A percentile compares a stretch with the other conserved stretches of the same genome.
phyloP scores from a whole-genome alignment of 1,139 yeast genomes.

The Debaryomyces udenii region DNA sequence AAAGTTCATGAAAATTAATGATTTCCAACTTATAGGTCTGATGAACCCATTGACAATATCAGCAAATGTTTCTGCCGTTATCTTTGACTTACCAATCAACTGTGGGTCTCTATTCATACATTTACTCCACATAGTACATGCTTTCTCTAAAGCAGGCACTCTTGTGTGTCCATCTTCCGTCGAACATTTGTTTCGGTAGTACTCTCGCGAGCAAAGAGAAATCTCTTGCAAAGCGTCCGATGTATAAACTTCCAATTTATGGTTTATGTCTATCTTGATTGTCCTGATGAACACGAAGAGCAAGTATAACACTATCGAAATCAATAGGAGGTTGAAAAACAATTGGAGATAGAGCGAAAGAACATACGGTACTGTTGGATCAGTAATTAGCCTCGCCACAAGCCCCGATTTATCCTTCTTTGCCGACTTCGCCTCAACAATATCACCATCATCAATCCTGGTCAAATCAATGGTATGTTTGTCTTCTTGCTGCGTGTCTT shows the following conservation, averaged over 20 bases:
- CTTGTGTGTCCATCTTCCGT: conserved; percentile 36
- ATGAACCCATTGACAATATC: conserved; percentile 79
- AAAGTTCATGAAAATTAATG: conserved; percentile 48
- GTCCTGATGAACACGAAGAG: conserved; percentile 59
- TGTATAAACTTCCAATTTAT: conserved; percentile 65
- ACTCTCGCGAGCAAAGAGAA: conserved; percentile 69
- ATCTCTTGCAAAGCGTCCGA: conserved; percentile 67
- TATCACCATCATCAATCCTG: not conserved
- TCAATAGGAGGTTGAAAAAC: conserved; percentile 61
- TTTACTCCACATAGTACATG: conserved; percentile 74
- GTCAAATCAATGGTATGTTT: conserved; percentile 4
- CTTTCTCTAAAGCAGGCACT: conserved; percentile 74
- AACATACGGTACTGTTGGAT: conserved; percentile 67
- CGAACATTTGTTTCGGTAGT: conserved; percentile 68
- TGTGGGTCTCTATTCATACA: conserved; percentile 90
- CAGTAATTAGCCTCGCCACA: conserved; percentile 21
- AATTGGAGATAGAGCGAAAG: conserved; percentile 75
- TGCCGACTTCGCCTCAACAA: not conserved
- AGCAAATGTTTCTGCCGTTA: conserved; percentile 82
- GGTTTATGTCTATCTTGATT: conserved; percentile 69
- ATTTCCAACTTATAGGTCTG: conserved; percentile 74
- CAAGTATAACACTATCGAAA: conserved; percentile 56
- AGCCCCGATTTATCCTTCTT: not conserved
- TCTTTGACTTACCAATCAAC: conserved; percentile 71
- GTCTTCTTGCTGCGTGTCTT: conserved; percentile 14